phyloP scores from a whole-genome alignment of 2,329 filamentous ascomycete species.

The Cordyceps javanica region DNA sequence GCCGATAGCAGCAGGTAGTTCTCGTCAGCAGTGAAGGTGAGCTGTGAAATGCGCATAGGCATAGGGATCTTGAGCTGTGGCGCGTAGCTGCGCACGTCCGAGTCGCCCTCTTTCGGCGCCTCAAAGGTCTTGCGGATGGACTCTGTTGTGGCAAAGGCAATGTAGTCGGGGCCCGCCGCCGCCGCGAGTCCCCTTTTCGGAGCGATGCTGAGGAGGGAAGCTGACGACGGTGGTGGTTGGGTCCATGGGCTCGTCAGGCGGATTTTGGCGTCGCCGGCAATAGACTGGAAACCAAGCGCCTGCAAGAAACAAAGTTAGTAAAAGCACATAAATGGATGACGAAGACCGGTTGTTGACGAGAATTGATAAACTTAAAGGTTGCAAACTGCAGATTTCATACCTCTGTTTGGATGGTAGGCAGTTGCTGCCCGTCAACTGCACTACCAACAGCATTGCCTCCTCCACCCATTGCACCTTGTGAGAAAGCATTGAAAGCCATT shows the following conservation, averaged over 20 bases:
- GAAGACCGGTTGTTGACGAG: too few species aligned
- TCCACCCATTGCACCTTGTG: constrained; percentile 34
- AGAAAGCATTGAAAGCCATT: constrained; percentile 57
- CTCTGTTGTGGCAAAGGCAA: constrained; percentile 72
- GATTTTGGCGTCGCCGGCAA: constrained; percentile 76
- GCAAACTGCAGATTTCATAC: constrained; percentile 37
- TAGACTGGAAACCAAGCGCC: constrained; percentile 74
- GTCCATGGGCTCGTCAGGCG: constrained; percentile 77
- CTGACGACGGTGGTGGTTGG: constrained; percentile 64
- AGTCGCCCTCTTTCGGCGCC: constrained; percentile 50
- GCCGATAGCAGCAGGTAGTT: constrained; percentile 76
- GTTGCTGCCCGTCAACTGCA: constrained; percentile 52
- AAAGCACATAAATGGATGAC: background rate
- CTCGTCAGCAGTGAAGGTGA: constrained; percentile 88
- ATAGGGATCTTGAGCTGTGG: constrained; percentile 69
- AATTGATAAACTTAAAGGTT: too few species aligned
- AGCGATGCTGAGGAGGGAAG: constrained; percentile 80
- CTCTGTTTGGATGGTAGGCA: constrained; percentile 78
- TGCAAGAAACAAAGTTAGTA: constrained; percentile 22
- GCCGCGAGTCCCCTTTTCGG: constrained; percentile 75
- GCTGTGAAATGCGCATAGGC: constrained; percentile 72
- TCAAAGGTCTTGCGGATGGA: constrained; percentile 71
- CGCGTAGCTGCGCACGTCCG: constrained; percentile 62
- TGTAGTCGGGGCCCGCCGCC: constrained; percentile 74
- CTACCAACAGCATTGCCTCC: constrained; percentile 33